Evolutionary conservation across 148 eudicot genomes (phyloP), one percentile per base, ranked within the genome.

Genomic region (Oxyria digyna): DNA sequence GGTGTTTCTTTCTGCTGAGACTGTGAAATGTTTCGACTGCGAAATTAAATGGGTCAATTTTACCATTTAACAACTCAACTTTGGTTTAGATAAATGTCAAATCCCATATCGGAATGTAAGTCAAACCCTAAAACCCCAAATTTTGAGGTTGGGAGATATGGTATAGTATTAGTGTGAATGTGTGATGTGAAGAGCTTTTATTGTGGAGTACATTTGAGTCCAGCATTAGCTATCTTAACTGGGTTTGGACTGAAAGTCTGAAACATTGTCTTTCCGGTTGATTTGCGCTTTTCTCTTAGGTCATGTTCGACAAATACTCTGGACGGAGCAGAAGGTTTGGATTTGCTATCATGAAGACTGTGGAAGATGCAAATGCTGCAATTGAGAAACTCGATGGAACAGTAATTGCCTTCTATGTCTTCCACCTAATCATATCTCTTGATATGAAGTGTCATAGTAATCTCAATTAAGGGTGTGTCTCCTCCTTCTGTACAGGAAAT

Each of bases 291-390:
- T 52, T 27, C 21, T 55, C 4, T 54, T 74, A 93, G 98, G 91
- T 93, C 42, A 93, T 93, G 95, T 89, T 85, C 72, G 95, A 93
- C 67, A 93, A 93, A 72, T 87, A 80, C 79, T 78, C 90, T 48
- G 83, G 83, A 70, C 84, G 92, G 79, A 93, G 98, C 82, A 78
- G 96, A 54, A 81, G 96, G 59, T 93, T 93, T 80, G 96, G 76
- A 0, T 93, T 93, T 81, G 96, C 83, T 12, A 89, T 88, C 33
- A 93, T 93, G 98, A 90, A 86, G 81, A 85, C 92, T 23, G 85
- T 85, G 71, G 98, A 93, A 71, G 98, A 93, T 81, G 98, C 96
- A 52, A 82, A 75, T 85, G 87, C 87, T 66, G 96, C 80, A 71
- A 67, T 81, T 62, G 98, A 93, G 78, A 93, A 90, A 74, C 81